Base-by-base conservation (phyloP, 768 basidiomycete species). In the Suillus discolor region DNA sequence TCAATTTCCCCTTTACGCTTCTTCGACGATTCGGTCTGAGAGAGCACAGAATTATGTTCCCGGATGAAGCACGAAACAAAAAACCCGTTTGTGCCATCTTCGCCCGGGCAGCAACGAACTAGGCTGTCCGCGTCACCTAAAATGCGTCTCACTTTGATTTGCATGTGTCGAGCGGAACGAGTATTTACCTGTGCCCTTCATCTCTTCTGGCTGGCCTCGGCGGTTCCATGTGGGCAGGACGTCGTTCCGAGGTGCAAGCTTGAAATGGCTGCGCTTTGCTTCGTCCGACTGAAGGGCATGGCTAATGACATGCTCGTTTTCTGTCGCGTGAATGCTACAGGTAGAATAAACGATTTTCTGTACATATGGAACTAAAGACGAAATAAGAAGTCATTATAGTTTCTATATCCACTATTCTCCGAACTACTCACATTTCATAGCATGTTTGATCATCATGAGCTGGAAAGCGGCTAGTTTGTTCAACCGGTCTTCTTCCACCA, bases 51-150 rank as follows among this genome's bases (percentile, higher is more conserved):
- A 23, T 31, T 18, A 15, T 28, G 36, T 9, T 38, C 57, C 4
- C 67, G 70, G 45, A 94, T 80, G 74, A 99, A 96, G 75, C 92
- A 97, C n/a, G 93, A 89, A 28, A 99, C 96, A 71, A 99, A 99
- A 81, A 99, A 99, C 0, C 97, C 97, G 72, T 99, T 99, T 15
- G 93, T 95, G 44, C 85, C 87, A 72, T 99, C 96, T 66, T 91
- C 92, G 62, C 89, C 87, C 16, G 93, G 88, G 34, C 84, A 84
- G 74, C 93, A 94, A 20, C 93, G 87, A 34, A 95, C 71, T 23
- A 93, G 74, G 13, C 87, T 87, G 5, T 79, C 76, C 6, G 91
- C 89, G 65, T 86, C 75, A 25, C 74, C 89, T 90, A 34, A n/a
- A n/a, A 61, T 44, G 13, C 39, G 11, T 16, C 11, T 69, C 31